Base-by-base conservation (phyloP, 805 yeast genomes). In the Maudiozyma turicensis region DNA sequence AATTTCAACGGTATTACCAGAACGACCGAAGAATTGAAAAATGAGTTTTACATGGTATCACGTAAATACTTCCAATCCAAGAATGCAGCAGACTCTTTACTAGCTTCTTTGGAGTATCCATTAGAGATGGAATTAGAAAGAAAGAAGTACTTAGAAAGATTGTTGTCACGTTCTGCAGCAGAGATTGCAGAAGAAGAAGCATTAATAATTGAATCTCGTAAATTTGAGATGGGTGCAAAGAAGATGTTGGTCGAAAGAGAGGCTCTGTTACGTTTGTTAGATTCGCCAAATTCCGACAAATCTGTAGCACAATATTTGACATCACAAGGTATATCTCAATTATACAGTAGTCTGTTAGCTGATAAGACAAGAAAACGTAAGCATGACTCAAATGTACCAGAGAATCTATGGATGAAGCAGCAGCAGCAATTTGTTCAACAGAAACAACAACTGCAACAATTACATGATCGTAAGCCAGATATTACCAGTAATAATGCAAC, bases 151-250 rank as follows among this genome's bases (percentile, higher is more conserved):
- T 68, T 93, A 43, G 82, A 82, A 57, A 78, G 86, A 52, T 70
- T 93, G 38, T 72, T 91, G 41, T 80, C 81, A 37, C 72, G 99
- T 56, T 81, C 91, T 2, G 97, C 99, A 0, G 95, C 97, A 0
- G 99, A 93, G 63, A 86, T 93, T 43, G 98, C 98, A 0, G 99
- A 93, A 69, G 99, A 93, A 63, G 98, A 93, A 64, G 88, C 95
- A 0, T 72, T 93, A 45, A 86, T 93, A 9, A 82, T 91, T 32
- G 99, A 93, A 63, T 95, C 97, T 2, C 78, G 95, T 45, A 82
- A 91, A 54, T 86, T 93, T 53, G 98, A 93, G 61, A 77, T 88
- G 50, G 86, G 95, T 2, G 95, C 97, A 0, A 90, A 88, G 70
- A 85, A 86, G 64, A 85, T 91, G 73, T 74, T 89, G 47, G 70